These are phyloP conservation scores for Daldinia childiae DNA, from an alignment of 495 filamentous ascomycete genomes.

Conservation along the genomic window DNA sequence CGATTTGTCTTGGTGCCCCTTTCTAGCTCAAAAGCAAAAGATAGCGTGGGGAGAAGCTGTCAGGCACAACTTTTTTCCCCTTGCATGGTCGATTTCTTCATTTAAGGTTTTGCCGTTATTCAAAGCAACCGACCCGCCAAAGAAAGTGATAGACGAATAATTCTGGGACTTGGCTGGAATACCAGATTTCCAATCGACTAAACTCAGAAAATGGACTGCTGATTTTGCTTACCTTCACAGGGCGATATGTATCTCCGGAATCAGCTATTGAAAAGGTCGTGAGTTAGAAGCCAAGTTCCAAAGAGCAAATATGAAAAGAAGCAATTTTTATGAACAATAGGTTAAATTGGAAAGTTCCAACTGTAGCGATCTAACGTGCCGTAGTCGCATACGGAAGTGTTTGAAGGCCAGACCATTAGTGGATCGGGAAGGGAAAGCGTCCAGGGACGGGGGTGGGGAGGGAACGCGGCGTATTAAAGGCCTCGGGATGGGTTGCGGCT, in stretches of 20 bases:
- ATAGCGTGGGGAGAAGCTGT: constrained; percentile 31
- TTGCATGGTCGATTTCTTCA: constrained; percentile 1
- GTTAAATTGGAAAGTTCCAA: constrained; percentile 20
- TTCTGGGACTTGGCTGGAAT: constrained; percentile 7
- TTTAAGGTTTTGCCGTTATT: constrained; percentile 27
- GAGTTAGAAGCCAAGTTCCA: constrained; percentile 51
- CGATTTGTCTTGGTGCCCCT: constrained; percentile 31
- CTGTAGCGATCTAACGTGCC: constrained; percentile 41
- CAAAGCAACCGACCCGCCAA: constrained; percentile 13
- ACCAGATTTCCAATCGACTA: background rate
- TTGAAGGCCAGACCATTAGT: constrained; percentile 48
- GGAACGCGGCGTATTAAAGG: constrained; percentile 48
- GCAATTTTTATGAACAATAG: constrained; percentile 31
- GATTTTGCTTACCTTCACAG: constrained; percentile 48
- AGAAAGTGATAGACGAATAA: constrained; percentile 9
- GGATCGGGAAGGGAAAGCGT: constrained; percentile 47
- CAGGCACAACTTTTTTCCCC: constrained; percentile 6
- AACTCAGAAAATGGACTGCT: constrained; percentile 9
- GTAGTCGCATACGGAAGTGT: constrained; percentile 47
- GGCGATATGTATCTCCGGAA: constrained; percentile 62
- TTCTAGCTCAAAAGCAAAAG: constrained; percentile 23
- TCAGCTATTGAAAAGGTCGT: constrained; percentile 54
- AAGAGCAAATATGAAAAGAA: constrained; percentile 34
- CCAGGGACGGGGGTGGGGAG: constrained; percentile 44
- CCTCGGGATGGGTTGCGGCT: constrained; percentile 40